These are phyloP conservation scores for Prunus campanulata DNA, from an alignment of 306 rosid species.

Conservation along the genomic window DNA sequence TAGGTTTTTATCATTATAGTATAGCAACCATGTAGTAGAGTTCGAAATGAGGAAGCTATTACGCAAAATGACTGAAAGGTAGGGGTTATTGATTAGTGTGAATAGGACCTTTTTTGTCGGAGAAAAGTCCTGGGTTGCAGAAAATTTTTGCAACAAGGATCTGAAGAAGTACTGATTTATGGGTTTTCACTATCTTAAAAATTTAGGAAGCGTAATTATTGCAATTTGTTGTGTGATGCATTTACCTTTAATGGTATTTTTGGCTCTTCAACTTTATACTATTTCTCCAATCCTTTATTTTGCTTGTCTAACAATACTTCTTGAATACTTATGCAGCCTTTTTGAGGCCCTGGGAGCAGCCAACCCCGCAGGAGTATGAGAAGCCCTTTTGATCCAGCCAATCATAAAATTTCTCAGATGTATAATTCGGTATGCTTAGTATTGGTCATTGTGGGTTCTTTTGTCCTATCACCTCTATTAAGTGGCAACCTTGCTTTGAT, in stretches of 20 bases:
- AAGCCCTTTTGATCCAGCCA: conserved; percentile 59
- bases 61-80: neutral
- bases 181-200: neutral
- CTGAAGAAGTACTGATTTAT: neutral
- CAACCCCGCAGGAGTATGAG: conserved; percentile 68
- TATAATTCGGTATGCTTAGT: conserved; percentile 41
- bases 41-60: neutral
- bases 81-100: neutral
- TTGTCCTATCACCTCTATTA: neutral
- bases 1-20: neutral
- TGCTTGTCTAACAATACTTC: conserved; percentile 20
- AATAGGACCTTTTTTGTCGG: neutral
- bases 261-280: neutral
- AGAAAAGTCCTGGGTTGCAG: neutral
- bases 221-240: neutral
- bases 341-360: conserved; percentile 79
- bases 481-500: conserved; percentile 27
- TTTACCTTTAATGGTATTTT: neutral
- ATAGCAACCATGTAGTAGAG: neutral
- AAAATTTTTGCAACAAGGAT: neutral
- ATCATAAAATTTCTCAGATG: conserved; percentile 22
- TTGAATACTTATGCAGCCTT: conserved; percentile 44
- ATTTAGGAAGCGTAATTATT: neutral
- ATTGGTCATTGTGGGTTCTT: conserved; percentile 29
- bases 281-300: neutral